Evolutionary conservation across 352 stramenopile genomes (phyloP), one percentile per base, ranked within the genome.

Genomic region (Globisporangium acanthophoron): DNA sequence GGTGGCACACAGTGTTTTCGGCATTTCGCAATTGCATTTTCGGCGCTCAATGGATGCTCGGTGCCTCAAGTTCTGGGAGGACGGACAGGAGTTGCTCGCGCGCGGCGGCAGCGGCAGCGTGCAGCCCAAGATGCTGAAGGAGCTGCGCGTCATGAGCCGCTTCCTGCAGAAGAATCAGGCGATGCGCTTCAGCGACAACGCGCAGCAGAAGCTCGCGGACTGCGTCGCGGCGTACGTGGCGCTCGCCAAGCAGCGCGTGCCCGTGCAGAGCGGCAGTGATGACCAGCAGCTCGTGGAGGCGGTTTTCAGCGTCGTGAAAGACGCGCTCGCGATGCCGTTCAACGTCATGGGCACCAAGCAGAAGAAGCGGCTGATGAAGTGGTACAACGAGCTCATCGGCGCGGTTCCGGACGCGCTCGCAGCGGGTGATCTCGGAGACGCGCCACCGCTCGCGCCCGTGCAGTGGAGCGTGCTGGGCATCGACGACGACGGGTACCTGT

Each of bases 271-370:
- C 35, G 62, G 49, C 15, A 56, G 43, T 24, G 58, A 56, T 52
- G 64, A 73, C 33, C 59, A 67, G 41, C 70, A 84, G 64, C 54
- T 92, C 39, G 48, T 73, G 6, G 80, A 94, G 45, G 76, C 71
- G 0, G 70, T 73, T 15, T 85, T 92, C 43, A 62, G 87, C 43
- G 78, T 80, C 11, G 69, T 94, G 29, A 94, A 92, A 49, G 85
- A 94, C 45, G 80, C 69, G 0, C 73, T 94, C 0, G 85, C 82
- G 13, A 94, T 94, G 85, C 85, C 82, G 4, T 92, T 90, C 58
- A 88, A 78, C 56, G 82, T 92, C 50, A 69, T 92, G 51, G 75
- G 80, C 58, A 78, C 74, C 16, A 94, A 92, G 56, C 78, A 92
- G 50, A 92, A 94, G 66, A 92, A 92, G 53, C 72, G 65, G 18